Conservation (phyloP, 2,329 filamentous ascomycete species). For the Aspergillus sergii region DNA sequence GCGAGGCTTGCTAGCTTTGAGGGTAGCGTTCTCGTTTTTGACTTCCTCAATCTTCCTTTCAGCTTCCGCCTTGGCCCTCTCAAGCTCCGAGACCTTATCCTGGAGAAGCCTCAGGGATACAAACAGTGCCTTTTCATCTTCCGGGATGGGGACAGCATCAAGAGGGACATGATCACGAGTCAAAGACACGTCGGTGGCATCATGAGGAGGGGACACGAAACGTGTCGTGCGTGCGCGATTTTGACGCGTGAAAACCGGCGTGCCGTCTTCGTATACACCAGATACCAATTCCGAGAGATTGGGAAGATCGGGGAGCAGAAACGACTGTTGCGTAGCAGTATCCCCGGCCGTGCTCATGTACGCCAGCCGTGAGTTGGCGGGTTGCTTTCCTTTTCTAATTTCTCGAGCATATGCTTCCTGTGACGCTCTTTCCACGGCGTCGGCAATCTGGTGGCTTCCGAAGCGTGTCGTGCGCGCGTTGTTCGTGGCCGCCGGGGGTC, state of each 20-base stretch:
- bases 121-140: constrained; percentile 66
- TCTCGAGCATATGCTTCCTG: constrained; percentile 38
- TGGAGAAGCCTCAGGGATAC: constrained; percentile 61
- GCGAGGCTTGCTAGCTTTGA: constrained; percentile 48
- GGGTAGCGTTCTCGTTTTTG: constrained; percentile 54
- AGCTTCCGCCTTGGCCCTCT: constrained; percentile 56
- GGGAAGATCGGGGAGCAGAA: constrained; percentile 62
- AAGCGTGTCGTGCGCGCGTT: constrained; percentile 60
- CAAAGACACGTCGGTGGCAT: constrained; percentile 34
- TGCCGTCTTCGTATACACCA: constrained; percentile 60
- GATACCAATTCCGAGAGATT: constrained; percentile 65
- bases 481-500: constrained; percentile 46
- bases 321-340: constrained; percentile 60
- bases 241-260: constrained; percentile 57
- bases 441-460: constrained; percentile 44
- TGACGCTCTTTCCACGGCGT: constrained; percentile 43
- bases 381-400: constrained; percentile 29
- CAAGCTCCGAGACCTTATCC: constrained; percentile 59
- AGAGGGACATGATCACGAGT: constrained; percentile 50
- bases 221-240: constrained; percentile 54
- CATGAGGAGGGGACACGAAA: constrained; percentile 53
- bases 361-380: constrained; percentile 26
- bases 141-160: constrained; percentile 58
- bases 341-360: constrained; percentile 38
- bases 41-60: constrained; percentile 54